Conservation (phyloP, 352 stramenopile species). For the Phytophthora syringae region DNA sequence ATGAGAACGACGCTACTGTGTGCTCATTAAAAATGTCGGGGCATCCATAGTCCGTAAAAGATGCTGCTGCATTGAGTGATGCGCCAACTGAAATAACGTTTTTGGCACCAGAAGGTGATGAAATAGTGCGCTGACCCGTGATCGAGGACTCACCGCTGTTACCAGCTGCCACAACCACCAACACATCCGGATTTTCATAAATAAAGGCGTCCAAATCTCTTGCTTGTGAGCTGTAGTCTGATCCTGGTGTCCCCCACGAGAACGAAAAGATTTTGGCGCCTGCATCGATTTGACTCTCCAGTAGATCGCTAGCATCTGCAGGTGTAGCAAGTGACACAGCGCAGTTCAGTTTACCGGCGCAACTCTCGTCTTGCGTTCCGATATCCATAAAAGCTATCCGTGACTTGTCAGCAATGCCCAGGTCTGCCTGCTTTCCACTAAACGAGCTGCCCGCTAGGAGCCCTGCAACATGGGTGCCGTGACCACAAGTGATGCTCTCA, state of each 20-base stretch:
- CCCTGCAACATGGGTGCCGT: conserved; percentile 90
- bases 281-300: conserved; percentile 74
- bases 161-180: conserved; percentile 89
- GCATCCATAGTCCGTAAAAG: conserved; percentile 58
- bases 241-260: conserved; percentile 80
- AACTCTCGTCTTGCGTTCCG: conserved; percentile 57
- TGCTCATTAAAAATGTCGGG: conserved; percentile 70
- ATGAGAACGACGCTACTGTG: conserved; percentile 87
- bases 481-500: conserved; percentile 74
- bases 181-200: conserved; percentile 84
- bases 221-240: conserved; percentile 80
- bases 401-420: conserved; percentile 77
- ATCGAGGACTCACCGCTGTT: conserved; percentile 85
- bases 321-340: conserved; percentile 67
- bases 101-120: conserved; percentile 82
- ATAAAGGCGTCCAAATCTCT: conserved; percentile 83
- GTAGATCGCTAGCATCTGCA: conserved; percentile 59
- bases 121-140: conserved; percentile 68
- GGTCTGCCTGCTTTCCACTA: conserved; percentile 53
- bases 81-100: conserved; percentile 87
- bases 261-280: conserved; percentile 87
- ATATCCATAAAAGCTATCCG: conserved; percentile 94
- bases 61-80: conserved; percentile 68
- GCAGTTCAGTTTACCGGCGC: conserved; percentile 56
- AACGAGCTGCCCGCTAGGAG: conserved; percentile 81